A percentile compares a stretch with the other conserved stretches of the same genome.
phyloP scores from a whole-genome alignment of 805 yeast genomes.

The Torulaspora indica region DNA sequence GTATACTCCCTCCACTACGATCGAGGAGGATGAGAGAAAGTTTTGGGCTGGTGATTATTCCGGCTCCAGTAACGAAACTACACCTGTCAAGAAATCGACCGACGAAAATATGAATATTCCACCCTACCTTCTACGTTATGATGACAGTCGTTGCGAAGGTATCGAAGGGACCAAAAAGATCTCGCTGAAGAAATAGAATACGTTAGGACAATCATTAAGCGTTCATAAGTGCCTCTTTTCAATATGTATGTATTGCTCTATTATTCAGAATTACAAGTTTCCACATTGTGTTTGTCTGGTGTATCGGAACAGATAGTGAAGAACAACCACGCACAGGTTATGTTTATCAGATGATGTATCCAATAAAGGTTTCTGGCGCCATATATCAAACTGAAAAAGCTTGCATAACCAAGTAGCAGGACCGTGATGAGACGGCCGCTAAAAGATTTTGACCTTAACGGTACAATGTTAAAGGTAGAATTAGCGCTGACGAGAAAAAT shows the following conservation, averaged over 20 bases:
- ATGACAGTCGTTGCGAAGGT: conserved; percentile 4
- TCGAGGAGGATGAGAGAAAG: conserved; percentile 36
- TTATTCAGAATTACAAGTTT: background rate
- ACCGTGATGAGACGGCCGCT: conserved; percentile 36
- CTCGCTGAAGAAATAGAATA: conserved; percentile 8
- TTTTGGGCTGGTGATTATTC: conserved; percentile 31
- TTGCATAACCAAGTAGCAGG: conserved; percentile 46
- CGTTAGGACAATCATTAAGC: background rate
- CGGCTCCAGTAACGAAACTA: conserved; percentile 5
- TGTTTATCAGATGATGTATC: conserved; percentile 72
- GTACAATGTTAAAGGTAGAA: conserved; percentile 47
- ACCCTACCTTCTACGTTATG: conserved; percentile 18
- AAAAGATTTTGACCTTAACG: conserved; percentile 15
- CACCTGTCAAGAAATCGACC: conserved; percentile 7
- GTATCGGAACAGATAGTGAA: background rate
- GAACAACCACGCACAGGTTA: conserved; percentile 45
- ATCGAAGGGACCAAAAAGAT: conserved; percentile 12
- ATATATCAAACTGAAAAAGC: conserved; percentile 59
- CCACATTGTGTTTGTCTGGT: background rate
- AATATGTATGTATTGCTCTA: background rate
- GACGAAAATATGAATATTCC: conserved; percentile 19
- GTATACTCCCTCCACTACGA: conserved; percentile 35
- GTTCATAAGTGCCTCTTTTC: background rate
- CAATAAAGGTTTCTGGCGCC: conserved; percentile 82
- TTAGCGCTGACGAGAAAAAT: conserved; percentile 54